A percentile compares a stretch with the other conserved stretches of the same genome.
These are phyloP conservation scores for Phytopythium boreale DNA, from an alignment of 352 stramenopile species.

Conservation along the genomic window DNA sequence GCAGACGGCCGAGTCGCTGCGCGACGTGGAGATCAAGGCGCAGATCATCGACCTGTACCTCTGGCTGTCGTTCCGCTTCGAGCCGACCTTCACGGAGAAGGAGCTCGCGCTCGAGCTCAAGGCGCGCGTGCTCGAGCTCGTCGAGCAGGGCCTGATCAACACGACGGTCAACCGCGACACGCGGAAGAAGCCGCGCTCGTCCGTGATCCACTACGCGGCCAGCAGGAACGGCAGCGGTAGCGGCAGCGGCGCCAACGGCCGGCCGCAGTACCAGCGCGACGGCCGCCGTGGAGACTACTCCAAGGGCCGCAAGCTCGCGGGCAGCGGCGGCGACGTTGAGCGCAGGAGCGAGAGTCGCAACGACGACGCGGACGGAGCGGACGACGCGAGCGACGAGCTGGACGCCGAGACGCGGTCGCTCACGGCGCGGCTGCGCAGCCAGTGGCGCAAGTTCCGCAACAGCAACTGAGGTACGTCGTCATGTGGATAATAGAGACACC, in stretches of 20 bases:
- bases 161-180: conserved; percentile 74
- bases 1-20: conserved; percentile 83
- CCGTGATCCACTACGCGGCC: conserved; percentile 5
- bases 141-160: conserved; percentile 70
- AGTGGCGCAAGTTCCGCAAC: conserved; percentile 13
- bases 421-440: background rate
- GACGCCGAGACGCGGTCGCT: conserved; percentile 9
- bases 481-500: background rate
- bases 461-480: background rate
- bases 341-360: conserved; percentile 1
- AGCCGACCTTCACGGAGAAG: conserved; percentile 78
- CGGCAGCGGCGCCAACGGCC: conserved; percentile 81
- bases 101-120: conserved; percentile 67
- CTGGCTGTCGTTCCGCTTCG: conserved; percentile 92
- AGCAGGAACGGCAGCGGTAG: background rate
- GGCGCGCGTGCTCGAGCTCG: conserved; percentile 52
- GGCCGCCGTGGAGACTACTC: background rate
- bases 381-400: background rate
- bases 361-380: background rate
- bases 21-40: conserved; percentile 88
- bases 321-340: background rate
- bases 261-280: conserved; percentile 85
- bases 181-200: conserved; percentile 20
- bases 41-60: conserved; percentile 93
- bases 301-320: background rate